Evolutionary conservation across 345 rosid species (phyloP).

Genomic region (Populus davidiana): DNA sequence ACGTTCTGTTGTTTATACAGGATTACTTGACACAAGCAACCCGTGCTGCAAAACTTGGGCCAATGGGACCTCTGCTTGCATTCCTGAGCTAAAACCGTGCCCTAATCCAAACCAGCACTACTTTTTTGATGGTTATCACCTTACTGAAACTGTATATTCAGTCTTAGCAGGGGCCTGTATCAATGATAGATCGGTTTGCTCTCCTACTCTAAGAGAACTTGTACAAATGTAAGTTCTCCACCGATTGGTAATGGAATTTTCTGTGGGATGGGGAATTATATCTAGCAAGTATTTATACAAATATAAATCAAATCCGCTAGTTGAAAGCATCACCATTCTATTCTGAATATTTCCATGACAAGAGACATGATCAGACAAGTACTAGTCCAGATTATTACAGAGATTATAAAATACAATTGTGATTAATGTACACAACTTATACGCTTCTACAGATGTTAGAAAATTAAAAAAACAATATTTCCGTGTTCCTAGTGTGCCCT

Average conservation of each 20-base stretch:
- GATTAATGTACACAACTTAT: not conserved
- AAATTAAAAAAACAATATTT: too few relatives aligned
- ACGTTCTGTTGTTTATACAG: constrained; percentile 5
- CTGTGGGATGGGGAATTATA: not conserved
- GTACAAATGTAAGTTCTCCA: constrained; percentile 1
- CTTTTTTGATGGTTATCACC: constrained; percentile 51
- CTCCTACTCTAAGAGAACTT: constrained; percentile 39
- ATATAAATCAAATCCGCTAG: too few relatives aligned
- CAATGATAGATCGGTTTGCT: constrained; percentile 29
- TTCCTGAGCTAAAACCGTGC: constrained; percentile 38
- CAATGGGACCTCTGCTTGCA: constrained; percentile 41
- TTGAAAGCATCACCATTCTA: not conserved
- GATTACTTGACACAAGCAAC: constrained; percentile 34
- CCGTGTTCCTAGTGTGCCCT: not conserved
- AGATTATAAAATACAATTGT: not conserved
- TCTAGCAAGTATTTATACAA: not conserved
- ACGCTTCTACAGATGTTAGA: not conserved
- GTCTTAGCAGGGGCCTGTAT: constrained; percentile 35
- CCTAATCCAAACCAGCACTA: constrained; percentile 20
- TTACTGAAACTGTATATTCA: constrained; percentile 28
- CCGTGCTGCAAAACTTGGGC: constrained; percentile 45
- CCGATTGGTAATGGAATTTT: not conserved
- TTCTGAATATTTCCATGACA: too few relatives aligned
- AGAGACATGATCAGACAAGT: too few relatives aligned
- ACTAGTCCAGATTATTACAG: too few relatives aligned